Conservation (phyloP, 2,329 filamentous ascomycete genomes). For the Diaporthe aspalathi region DNA sequence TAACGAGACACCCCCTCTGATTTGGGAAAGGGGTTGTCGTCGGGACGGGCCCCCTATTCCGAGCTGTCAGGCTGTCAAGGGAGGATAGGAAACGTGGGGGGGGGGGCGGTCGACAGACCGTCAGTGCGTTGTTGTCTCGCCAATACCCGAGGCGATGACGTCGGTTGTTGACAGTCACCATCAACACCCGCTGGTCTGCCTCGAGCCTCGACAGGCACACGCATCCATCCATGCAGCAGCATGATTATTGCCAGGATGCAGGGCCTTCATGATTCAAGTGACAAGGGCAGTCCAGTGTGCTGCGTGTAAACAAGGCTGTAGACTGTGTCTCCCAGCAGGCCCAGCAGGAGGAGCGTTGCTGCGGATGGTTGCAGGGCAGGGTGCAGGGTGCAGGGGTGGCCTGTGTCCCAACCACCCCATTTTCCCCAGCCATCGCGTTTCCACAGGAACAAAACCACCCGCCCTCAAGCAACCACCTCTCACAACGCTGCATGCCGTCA, state of each 20-base stretch:
- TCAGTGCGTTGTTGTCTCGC: conserved; percentile 25
- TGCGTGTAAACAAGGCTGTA: conserved; percentile 8
- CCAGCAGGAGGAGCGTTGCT: conserved; percentile 30
- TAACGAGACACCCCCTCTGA: conserved; percentile 12
- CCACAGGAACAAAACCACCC: conserved; percentile 38
- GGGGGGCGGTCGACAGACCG: background rate
- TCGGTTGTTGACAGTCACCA: conserved; percentile 15
- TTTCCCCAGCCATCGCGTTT: conserved; percentile 40
- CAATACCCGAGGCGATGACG: conserved; percentile 30
- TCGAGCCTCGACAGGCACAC: conserved; percentile 3
- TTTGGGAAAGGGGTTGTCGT: background rate
- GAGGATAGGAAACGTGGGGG: conserved; percentile 18
- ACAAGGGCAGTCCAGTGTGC: background rate
- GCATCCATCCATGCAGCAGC: conserved; percentile 1
- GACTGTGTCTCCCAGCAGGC: background rate
- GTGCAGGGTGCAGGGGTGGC: conserved; percentile 21
- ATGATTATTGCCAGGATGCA: background rate
- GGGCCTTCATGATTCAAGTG: background rate
- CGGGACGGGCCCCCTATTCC: background rate
- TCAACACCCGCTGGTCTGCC: background rate
- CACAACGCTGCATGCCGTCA: conserved; percentile 10
- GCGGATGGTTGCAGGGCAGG: conserved; percentile 22
- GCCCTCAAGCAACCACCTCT: conserved; percentile 30
- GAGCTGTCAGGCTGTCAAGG: conserved; percentile 5
- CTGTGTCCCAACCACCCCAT: conserved; percentile 37